These are phyloP conservation scores for Thermothielavioides terrestris DNA, from an alignment of 495 filamentous ascomycete species.

Conservation along the genomic window DNA sequence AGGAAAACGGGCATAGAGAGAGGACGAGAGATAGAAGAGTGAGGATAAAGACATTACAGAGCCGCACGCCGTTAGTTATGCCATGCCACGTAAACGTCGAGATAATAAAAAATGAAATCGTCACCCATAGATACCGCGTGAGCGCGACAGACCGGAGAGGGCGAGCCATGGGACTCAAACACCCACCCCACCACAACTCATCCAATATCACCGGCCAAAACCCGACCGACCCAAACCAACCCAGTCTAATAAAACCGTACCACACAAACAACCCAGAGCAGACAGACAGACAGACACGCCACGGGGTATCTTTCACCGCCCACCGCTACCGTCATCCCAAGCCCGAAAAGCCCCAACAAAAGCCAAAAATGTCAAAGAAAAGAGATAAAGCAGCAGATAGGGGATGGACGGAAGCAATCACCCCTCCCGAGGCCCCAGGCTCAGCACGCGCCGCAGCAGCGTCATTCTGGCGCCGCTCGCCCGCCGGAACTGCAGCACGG, in stretches of 20 bases:
- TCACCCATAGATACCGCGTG: background rate
- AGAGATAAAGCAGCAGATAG: background rate
- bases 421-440: slow-evolving; percentile 12
- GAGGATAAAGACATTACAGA: background rate
- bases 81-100: background rate
- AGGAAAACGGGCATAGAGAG: no score
- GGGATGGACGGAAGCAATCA: background rate
- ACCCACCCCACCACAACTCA: background rate
- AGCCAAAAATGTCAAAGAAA: background rate
- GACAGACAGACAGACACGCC: background rate
- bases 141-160: background rate
- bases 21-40: background rate
- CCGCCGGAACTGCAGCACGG: slow-evolving; percentile 18
- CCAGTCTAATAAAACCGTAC: slow-evolving; percentile 1
- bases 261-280: background rate
- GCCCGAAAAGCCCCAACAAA: background rate
- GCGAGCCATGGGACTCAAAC: background rate
- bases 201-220: no score
- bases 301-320: background rate
- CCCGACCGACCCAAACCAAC: background rate
- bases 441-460: slow-evolving; percentile 39
- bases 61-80: background rate
- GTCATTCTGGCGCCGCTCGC: slow-evolving; percentile 28
- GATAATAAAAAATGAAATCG: background rate
- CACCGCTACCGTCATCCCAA: background rate